Percentiles rank a stretch among this genome's conserved stretches.
These are phyloP conservation scores for Colletotrichum cordylinicola DNA, from an alignment of 2,329 filamentous ascomycete genomes.

Conservation along the genomic window DNA sequence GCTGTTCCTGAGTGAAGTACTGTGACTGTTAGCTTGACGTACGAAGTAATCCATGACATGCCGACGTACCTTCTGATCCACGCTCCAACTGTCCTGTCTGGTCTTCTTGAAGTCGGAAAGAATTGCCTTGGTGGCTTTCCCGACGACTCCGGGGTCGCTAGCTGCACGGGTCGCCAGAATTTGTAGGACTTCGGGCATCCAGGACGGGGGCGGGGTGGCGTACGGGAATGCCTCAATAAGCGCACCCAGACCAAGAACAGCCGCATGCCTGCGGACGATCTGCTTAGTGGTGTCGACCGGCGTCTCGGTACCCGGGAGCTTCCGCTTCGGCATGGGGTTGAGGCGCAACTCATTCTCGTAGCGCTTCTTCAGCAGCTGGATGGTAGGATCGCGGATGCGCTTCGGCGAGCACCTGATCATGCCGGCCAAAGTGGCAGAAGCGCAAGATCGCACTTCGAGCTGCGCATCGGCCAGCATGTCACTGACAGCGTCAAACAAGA, in stretches of 20 bases:
- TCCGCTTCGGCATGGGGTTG: constrained; percentile 86
- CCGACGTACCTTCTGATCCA: constrained; percentile 88
- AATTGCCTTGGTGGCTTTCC: constrained; percentile 93
- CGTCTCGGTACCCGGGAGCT: constrained; percentile 69
- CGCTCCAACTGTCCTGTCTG: constrained; percentile 96
- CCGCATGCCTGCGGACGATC: constrained; percentile 84
- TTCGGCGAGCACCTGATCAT: constrained; percentile 97
- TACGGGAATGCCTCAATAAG: constrained; percentile 97
- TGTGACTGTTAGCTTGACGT: constrained; percentile 40
- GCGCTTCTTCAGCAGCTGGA: constrained; percentile 75
- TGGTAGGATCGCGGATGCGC: constrained; percentile 77
- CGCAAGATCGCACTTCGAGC: constrained; percentile 91
- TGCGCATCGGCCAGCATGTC: constrained; percentile 93
- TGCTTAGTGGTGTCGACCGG: constrained; percentile 75
- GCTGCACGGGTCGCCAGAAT: constrained; percentile 85
- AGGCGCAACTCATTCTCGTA: constrained; percentile 80
- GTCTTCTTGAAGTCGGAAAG: constrained; percentile 99
- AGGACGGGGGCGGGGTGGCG: constrained; percentile 85
- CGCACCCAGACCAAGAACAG: constrained; percentile 88
- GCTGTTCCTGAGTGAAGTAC: constrained; percentile 88
- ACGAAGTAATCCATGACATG: constrained; percentile 24
- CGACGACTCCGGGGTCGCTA: constrained; percentile 88
- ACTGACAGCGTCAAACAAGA: constrained; percentile 90
- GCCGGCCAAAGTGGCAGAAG: constrained; percentile 90
- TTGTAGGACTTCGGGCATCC: constrained; percentile 93